Evolutionary conservation across 805 yeast species (phyloP), one percentile per base, ranked within the genome.

Genomic region (Yarrowia sp.): DNA sequence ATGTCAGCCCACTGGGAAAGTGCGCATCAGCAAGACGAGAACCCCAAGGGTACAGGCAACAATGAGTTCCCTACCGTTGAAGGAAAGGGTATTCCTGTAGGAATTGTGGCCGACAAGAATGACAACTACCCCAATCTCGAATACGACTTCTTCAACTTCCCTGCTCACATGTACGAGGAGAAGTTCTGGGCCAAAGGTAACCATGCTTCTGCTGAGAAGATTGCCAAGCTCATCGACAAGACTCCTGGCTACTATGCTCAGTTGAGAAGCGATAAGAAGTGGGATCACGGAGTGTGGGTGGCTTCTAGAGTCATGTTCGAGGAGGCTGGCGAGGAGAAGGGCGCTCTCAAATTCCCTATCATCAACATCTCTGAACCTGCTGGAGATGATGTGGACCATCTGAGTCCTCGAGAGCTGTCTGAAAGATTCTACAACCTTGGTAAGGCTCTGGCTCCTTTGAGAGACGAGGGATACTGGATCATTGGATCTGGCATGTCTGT

Each of bases 251-350:
- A 87, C 61, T 71, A 78, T 2, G 76, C 86, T 0, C 76, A 77
- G 34, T 69, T 85, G 10, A 0, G 74, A 78, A n/a, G 60, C 24
- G 63, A 55, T 12, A 79, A 95, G 68, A 95, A 95, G 10, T 76
- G 91, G 24, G 96, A 90, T 74, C 96, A 90, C 77, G 96, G 96
- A 8, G 87, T 82, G 9, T 90, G 94, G 92, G 92, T 88, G 7
- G 94, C 94, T 1, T 81, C 87, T 69, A 86, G 88, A 73, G 89
- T 88, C 30, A 91, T 91, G 9, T 89, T 90, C 70, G 81, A 85
- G 47, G 74, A 80, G 34, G 69, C 79, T 2, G 74, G 76, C 6
- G 75, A 76, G 24, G 71, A 72, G 15, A 36, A 47, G 19, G 55
- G 55, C 0, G 78, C 77, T 9, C 50, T 64, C 9, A 68, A 76